Base-by-base conservation (phyloP, 83 land plant species). In the Larix sibirica region DNA sequence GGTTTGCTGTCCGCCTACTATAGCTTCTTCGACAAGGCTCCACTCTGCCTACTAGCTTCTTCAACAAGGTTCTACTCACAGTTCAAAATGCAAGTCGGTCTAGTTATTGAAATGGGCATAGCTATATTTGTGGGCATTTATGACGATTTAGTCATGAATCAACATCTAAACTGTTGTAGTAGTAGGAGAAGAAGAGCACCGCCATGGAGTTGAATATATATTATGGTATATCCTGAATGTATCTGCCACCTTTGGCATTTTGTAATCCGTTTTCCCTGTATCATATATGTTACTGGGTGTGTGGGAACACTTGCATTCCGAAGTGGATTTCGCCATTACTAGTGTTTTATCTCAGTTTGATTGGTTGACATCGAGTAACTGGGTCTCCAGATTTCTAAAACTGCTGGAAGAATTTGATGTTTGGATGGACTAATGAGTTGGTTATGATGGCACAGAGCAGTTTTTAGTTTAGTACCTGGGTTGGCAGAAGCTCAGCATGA, bases 401-500 rank as follows among this genome's bases (percentile, higher is more conserved):
- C 73, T 33, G 6, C 20, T 2, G 44, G 73, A 16, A 33, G 73
- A 33, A 24, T 33, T 36, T 69, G 73, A 69, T 31, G 44, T 17
- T 69, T 33, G 40, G n/a, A 36, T 33, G 73, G 38, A 69, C 33
- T 33, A 16, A 8, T 33, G 73, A 69, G 44, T 69, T 69, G 73
- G 9, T 4, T 69, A 9, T 12, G 33, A 40, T 28, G 71, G 71
- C 17, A 12, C 44, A 31, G 73, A 18, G 73, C 7, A 33, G 33
- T 69, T 17, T 18, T 33, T 17, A 20, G 42, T 36, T 36, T 33
- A 16, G 73, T 33, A 16, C 18, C 33, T 36, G 17, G 42, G 18
- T 24, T 69, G 21, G 42, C n/a, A 33, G n/a, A n/a, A 71, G 23
- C 42, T 8, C n/a, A 71, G 54, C 50, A 71, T 42, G 70, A 91